Evolutionary conservation across 2,329 filamentous ascomycete genomes (phyloP), one percentile per base, ranked within the genome.

Genomic region (Aspergillus eucalypticola): DNA sequence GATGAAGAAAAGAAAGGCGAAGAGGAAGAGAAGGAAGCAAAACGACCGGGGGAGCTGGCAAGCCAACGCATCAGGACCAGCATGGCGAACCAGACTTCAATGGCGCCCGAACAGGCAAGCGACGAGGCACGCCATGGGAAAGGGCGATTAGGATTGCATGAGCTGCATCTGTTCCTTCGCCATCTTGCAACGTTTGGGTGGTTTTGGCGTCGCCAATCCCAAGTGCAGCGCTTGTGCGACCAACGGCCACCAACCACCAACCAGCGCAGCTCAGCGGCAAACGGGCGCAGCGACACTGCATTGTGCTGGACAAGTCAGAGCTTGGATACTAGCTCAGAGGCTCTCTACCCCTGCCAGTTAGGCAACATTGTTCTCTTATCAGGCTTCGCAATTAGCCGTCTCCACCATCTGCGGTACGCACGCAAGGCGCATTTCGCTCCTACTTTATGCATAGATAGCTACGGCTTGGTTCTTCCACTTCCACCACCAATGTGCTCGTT

Each of bases 301-400:
- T 65, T 63, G 61, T 60, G 61, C 56, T 64, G 46, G 63, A 65
- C 65, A 66, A 64, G 63, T 64, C 64, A 64, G 61, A 63, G 50
- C 38, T 35, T 44, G 41, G 19, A 44, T 51, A 23, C 25, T 23
- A 49, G 23, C 15, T 15, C 21, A 27, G 23, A n/a, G 25, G 46
- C 25, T 17, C 25, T 17, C 23, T 29, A 17, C n/a, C 52, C 52
- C 52, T 42, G 21, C 46, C 25, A 50, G 46, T 54, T 54, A 42
- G 38, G 38, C 52, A 54, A 54, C 52, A 54, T 54, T 54, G 52
- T 32, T 54, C 52, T 54, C 25, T 42, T 44, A 17, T 42, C 15
- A 13, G 39, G n/a, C 38, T 19, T 44, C 11, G 32, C 10, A 5
- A 29, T 27, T 54, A 21, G 32, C 41, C 41, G 19, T 11, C 19